Percentiles rank a stretch among this genome's conserved stretches.
Conservation (phyloP, 306 rosid genomes). For the Sophora flavescens region DNA sequence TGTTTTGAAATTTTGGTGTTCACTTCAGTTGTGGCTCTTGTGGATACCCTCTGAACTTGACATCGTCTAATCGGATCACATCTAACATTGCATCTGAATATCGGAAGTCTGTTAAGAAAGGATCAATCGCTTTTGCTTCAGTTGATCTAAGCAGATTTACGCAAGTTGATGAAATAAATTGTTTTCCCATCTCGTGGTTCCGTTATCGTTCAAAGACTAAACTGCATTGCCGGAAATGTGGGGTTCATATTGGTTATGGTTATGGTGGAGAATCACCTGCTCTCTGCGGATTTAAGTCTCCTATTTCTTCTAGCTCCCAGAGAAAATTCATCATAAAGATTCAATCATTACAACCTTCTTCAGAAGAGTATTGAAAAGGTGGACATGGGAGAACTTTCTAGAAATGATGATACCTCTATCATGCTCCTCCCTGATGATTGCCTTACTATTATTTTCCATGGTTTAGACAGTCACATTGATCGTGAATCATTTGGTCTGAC, state of each 20-base stretch:
- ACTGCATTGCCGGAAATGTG: constrained; percentile 69
- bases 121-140: constrained; percentile 60
- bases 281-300: constrained; percentile 62
- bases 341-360: constrained; percentile 62
- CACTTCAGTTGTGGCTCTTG: constrained; percentile 72
- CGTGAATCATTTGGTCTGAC: constrained; percentile 75
- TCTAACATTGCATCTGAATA: constrained; percentile 65
- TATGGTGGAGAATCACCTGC: constrained; percentile 56
- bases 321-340: constrained; percentile 62
- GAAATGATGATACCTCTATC: constrained; percentile 52
- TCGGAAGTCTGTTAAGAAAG: constrained; percentile 59
- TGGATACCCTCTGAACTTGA: constrained; percentile 73
- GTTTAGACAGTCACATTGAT: constrained; percentile 55
- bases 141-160: constrained; percentile 75
- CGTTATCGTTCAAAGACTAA: constrained; percentile 58
- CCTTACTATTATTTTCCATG: constrained; percentile 60
- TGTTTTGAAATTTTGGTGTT: constrained; percentile 44
- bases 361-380: constrained; percentile 57
- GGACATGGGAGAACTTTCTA: constrained; percentile 55
- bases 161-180: constrained; percentile 68
- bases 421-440: constrained; percentile 69
- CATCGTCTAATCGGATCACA: constrained; percentile 66
- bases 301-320: constrained; percentile 55
- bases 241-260: constrained; percentile 71
- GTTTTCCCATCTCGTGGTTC: constrained; percentile 63